These are phyloP conservation scores for Malassezia yamatoensis DNA, from an alignment of 1,284 basidiomycete genomes.

Conservation along the genomic window DNA sequence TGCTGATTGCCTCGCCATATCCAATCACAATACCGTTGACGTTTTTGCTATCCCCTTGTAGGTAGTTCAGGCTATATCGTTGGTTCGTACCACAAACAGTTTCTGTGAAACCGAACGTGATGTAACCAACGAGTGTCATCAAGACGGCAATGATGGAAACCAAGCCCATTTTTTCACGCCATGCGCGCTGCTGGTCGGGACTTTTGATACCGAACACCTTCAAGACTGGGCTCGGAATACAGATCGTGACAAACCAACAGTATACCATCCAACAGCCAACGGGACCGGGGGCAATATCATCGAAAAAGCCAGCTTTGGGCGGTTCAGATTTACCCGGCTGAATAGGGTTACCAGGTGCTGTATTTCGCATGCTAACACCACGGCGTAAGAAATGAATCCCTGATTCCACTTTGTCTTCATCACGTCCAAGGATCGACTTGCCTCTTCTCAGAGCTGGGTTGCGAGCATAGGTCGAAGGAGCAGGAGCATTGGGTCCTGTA, in stretches of 20 bases:
- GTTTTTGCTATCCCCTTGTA: not conserved
- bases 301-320: constrained; percentile 3
- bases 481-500: constrained; percentile 26
- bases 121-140: constrained; percentile 90
- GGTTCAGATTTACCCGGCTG: constrained; percentile 24
- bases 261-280: constrained; percentile 93
- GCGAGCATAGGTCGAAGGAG: constrained; percentile 19
- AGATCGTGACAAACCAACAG: constrained; percentile 75
- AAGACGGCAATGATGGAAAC: constrained; percentile 65
- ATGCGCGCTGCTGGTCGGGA: constrained; percentile 87
- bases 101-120: constrained; percentile 98
- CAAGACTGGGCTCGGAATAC: constrained; percentile 60
- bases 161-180: constrained; percentile 96
- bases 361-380: constrained; percentile 41
- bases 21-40: constrained; percentile 50
- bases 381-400: constrained; percentile 47
- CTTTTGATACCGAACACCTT: constrained; percentile 63
- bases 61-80: constrained; percentile 3
- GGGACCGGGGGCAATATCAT: constrained; percentile 56
- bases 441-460: constrained; percentile 36
- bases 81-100: constrained; percentile 66
- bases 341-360: constrained; percentile 24
- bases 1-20: constrained; percentile 85
- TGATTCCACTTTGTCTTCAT: constrained; percentile 45
- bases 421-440: constrained; percentile 45